These are phyloP conservation scores for Limtongozyma cylindracea DNA, from an alignment of 805 yeast genomes.

Conservation along the genomic window DNA sequence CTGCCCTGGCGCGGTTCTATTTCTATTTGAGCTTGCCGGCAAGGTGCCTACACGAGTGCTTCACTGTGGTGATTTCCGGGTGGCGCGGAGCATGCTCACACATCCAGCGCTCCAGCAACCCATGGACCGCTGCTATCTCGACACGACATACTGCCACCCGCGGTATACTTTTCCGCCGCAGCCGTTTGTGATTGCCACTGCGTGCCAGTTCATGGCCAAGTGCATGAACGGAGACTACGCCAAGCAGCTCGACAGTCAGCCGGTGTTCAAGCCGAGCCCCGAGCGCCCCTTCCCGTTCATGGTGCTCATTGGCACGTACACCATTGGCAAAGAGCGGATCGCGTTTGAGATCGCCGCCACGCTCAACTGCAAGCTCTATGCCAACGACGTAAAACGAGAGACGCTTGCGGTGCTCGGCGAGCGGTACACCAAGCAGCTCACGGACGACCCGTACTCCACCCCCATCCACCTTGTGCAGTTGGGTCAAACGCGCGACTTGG, in stretches of 20 bases:
- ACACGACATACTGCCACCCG: constrained; percentile 75
- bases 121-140: constrained; percentile 51
- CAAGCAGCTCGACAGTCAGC: constrained; percentile 7
- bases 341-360: constrained; percentile 34
- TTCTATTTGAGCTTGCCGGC: constrained; percentile 42
- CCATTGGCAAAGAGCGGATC: constrained; percentile 78
- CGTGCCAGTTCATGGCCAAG: constrained; percentile 2
- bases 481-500: constrained; percentile 41
- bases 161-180: constrained; percentile 60
- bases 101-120: constrained; percentile 7
- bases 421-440: too few species aligned
- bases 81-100: constrained; percentile 22
- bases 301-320: constrained; percentile 63
- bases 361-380: constrained; percentile 17
- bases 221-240: constrained; percentile 4
- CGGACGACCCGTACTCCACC: too few species aligned
- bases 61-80: constrained; percentile 91
- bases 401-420: too few species aligned
- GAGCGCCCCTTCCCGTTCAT: constrained; percentile 16
- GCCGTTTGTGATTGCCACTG: constrained; percentile 15
- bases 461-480: constrained; percentile 15
- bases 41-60: too few species aligned
- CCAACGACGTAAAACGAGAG: too few species aligned
- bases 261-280: constrained; percentile 13
- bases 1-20: constrained; percentile 86